Conservation (phyloP, 129 eudicot genomes). For the Centella asiatica region DNA sequence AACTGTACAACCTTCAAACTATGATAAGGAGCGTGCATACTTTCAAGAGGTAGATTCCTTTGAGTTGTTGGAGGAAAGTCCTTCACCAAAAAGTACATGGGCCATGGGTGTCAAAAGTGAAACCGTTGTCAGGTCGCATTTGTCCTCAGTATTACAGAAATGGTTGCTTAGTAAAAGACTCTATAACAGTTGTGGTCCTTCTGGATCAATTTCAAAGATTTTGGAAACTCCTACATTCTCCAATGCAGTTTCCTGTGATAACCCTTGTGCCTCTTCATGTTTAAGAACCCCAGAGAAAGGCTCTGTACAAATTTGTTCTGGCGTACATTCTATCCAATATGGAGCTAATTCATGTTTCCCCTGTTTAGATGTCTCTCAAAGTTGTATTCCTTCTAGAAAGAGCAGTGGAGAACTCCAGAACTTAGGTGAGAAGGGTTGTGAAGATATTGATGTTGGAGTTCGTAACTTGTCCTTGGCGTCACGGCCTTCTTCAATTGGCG, state of each 20-base stretch:
- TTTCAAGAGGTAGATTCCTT: constrained; percentile 85
- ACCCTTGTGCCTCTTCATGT: constrained; percentile 19
- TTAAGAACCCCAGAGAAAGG: constrained; percentile 29
- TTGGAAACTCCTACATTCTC: constrained; percentile 52
- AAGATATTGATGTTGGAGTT: constrained; percentile 52
- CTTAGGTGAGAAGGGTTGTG: constrained; percentile 25
- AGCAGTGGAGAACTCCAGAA: constrained; percentile 15
- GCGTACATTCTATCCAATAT: constrained; percentile 21
- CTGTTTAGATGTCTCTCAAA: constrained; percentile 17
- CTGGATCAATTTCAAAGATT: constrained; percentile 62
- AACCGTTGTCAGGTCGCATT: constrained; percentile 35
- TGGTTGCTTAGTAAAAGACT: constrained; percentile 52
- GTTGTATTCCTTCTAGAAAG: constrained; percentile 16
- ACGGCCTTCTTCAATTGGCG: constrained; percentile 35
- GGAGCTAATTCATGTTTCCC: constrained; percentile 14
- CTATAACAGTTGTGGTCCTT: constrained; percentile 31
- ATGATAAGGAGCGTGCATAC: constrained; percentile 74
- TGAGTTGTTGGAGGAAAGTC: constrained; percentile 90
- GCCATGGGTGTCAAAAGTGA: constrained; percentile 43
- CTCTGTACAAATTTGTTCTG: constrained; percentile 13
- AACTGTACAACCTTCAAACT: constrained; percentile 46
- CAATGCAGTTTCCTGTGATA: constrained; percentile 21
- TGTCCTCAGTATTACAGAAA: constrained; percentile 54
- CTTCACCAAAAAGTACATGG: constrained; percentile 93
- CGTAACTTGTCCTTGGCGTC: constrained; percentile 60